Base-by-base conservation (phyloP, 805 yeast genomes). In the Torulaspora microellipsoides region DNA sequence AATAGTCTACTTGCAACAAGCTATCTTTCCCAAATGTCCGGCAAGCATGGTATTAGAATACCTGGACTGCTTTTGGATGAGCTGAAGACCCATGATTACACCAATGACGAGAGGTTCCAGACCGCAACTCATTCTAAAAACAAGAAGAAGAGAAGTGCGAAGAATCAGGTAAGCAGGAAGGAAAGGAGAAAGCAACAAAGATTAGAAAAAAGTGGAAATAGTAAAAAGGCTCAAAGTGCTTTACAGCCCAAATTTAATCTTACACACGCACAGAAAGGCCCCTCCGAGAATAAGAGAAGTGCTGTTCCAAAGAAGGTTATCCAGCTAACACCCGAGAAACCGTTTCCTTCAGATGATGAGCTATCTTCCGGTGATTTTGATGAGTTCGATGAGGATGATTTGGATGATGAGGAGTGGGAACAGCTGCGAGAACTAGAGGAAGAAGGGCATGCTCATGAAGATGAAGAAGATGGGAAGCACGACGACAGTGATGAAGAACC, bases 31-130 rank as follows among this genome's bases (percentile, higher is more conserved):
- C 8, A 4, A 20, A 47, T 47, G 50, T 39, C 47, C 6, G 36
- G 43, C 25, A 40, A 35, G 27, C 50, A 47, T 37, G 75, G 70
- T n/a, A 78, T 78, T 41, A 68, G 78, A 45, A 63, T 80, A 15
- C 85, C 85, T 1, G 81, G 80, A 1, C 53, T 62, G 29, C 58
- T 79, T 13, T 56, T 80, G 36, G 83, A 80, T 49, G 77, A 77
- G 58, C 67, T 80, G 67, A 75, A 59, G 52, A 54, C 45, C n/a
- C 60, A 56, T 17, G 76, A 76, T 15, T 76, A 68, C 27, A 68
- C 67, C 32, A 66, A 69, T 30, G 73, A 71, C 46, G 70, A 63
- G 8, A 58, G 71, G 45, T 69, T 62, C 36, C 43, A 52, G 4
- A 37, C 45, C 9, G 55, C 55, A 20, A 37, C 43, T 9, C 36